Percentiles rank a stretch among this genome's conserved stretches.
These are phyloP conservation scores for Talaromyces islandicus DNA, from an alignment of 2,329 filamentous ascomycete species.

Conservation along the genomic window DNA sequence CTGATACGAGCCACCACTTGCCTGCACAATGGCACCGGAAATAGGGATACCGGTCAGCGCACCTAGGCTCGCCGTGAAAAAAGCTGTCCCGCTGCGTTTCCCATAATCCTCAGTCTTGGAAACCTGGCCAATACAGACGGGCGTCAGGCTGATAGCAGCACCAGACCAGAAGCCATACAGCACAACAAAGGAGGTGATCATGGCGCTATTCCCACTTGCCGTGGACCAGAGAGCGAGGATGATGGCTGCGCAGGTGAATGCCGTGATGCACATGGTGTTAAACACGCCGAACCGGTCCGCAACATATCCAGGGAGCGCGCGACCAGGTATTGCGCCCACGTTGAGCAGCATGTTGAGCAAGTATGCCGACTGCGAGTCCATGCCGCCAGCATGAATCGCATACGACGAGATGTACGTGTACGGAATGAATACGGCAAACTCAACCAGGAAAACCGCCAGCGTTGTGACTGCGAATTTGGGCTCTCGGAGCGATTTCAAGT, in stretches of 20 bases:
- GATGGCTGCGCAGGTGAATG: conserved; percentile 15
- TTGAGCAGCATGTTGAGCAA: conserved; percentile 27
- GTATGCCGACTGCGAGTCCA: conserved; percentile 22
- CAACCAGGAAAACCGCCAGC: conserved; percentile 26
- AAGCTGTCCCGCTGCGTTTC: conserved; percentile 29
- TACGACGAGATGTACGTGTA: conserved; percentile 30
- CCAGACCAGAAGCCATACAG: conserved; percentile 34
- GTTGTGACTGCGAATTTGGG: conserved; percentile 18
- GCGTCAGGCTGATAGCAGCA: conserved; percentile 31
- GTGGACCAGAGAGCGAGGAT: conserved; percentile 19
- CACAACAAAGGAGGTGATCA: conserved; percentile 19
- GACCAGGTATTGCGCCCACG: conserved; percentile 19
- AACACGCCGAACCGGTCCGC: conserved; percentile 21
- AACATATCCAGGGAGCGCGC: conserved; percentile 19
- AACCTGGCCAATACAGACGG: conserved; percentile 42
- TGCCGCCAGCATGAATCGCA: conserved; percentile 17
- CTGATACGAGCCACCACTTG: conserved; percentile 11
- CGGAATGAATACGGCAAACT: conserved; percentile 32
- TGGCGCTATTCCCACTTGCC: conserved; percentile 10
- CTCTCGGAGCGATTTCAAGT: conserved; percentile 19
- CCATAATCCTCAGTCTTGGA: conserved; percentile 38
- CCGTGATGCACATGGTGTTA: conserved; percentile 19
- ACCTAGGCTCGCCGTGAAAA: conserved; percentile 20
- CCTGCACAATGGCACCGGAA: conserved; percentile 17
- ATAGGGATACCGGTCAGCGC: conserved; percentile 19